Base-by-base conservation (phyloP, 768 basidiomycete species). In the Trichaptum fuscoviolaceum region DNA sequence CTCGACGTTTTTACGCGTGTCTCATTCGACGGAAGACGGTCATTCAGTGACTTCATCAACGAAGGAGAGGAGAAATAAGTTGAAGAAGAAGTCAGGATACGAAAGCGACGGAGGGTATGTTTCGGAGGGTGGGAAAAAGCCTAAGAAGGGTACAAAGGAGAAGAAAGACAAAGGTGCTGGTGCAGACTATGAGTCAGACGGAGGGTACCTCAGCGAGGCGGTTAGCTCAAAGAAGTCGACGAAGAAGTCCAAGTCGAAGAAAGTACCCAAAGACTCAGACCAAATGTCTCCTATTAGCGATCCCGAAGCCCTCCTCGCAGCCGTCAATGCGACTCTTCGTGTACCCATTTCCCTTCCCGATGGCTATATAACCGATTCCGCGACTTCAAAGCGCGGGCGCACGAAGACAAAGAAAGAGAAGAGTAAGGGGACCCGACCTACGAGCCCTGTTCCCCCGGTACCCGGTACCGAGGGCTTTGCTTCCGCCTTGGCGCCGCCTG, bases 31-130 rank as follows among this genome's bases (percentile, higher is more conserved):
- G 42, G 42, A 52, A 20, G 42, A 52, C 20, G 42, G 42, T 2
- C 42, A 52, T 12, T 52, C 42, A 2, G 42, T 52, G 2, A 52
- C 42, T 52, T 52, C 42, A 52, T 52, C 42, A 3, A 52, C 42
- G 23, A 60, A 30, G 59, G 59, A 61, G 42, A 71, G 70, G 66
- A 18, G 57, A n/a, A 68, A 67, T 30, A 84, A 82, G 67, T 70
- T 81, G 57, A 81, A 76, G 72, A 84, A 83, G 9, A 75, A 69
- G 23, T 83, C 82, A 70, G 84, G 83, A 2, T 81, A 85, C 69
- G 84, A 85, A 60, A 84, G 82, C 67, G 84, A 85, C 67, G 83
- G 80, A 4, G 84, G 81, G 0, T 83, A 84, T 69, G 67, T 83
- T 42, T 84, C 83, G 63, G 84, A 85, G 58, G 71, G 70, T n/a